Percentiles rank a stretch among this genome's conserved stretches.
Conservation (phyloP, 805 yeast genomes). For the Priceomyces medius region DNA sequence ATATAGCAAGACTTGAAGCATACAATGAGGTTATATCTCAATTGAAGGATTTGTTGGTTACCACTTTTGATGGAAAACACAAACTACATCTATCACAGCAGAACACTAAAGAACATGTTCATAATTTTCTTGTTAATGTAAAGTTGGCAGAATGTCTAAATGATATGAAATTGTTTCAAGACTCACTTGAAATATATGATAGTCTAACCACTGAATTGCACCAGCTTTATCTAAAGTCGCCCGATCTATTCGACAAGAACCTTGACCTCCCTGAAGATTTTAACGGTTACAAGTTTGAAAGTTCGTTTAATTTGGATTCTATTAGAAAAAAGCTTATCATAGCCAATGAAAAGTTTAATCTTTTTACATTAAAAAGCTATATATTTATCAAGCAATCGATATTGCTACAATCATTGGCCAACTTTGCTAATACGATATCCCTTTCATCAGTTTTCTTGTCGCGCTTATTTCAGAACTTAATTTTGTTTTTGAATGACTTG, state of each 20-base stretch:
- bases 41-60: conserved; percentile 50
- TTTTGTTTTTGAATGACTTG: conserved; percentile 42
- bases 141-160: conserved; percentile 52
- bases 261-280: conserved; percentile 9
- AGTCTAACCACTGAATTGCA: conserved; percentile 34
- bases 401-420: conserved; percentile 37
- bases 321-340: conserved; percentile 3
- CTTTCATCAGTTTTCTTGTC: conserved; percentile 41
- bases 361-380: conserved; percentile 27
- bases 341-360: conserved; percentile 12
- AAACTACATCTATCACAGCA: conserved; percentile 26
- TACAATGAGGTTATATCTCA: conserved; percentile 48
- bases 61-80: conserved; percentile 45
- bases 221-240: conserved; percentile 2
- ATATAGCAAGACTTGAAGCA: conserved; percentile 44
- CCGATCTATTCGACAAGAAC: conserved; percentile 1
- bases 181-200: conserved; percentile 54
- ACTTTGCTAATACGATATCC: conserved; percentile 37
- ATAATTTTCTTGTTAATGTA: conserved; percentile 42
- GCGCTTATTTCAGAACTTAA: conserved; percentile 35
- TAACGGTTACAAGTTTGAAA: conserved; percentile 12
- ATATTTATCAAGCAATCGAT: conserved; percentile 37
- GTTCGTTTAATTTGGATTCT: conserved; percentile 10
- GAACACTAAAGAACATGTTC: conserved; percentile 9
- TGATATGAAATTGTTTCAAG: conserved; percentile 58